Base-by-base conservation (phyloP, 2,329 filamentous ascomycete genomes). In the Scopulariopsis brevicaulis region DNA sequence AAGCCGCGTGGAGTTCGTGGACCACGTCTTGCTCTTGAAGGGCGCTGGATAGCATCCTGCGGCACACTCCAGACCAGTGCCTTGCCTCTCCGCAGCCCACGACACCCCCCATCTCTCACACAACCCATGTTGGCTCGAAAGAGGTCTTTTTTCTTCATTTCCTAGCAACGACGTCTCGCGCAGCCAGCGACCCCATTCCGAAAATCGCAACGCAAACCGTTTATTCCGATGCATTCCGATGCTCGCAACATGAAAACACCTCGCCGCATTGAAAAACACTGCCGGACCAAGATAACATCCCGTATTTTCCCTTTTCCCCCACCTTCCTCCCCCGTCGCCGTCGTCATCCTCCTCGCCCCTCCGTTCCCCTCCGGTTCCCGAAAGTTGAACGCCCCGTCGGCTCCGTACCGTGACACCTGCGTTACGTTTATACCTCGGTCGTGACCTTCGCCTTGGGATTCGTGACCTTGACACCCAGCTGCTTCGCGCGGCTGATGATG, bases 361-460 rank as follows among this genome's bases (percentile, higher is more conserved):
- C 18, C 40, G 40, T 46, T 22, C 46, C 46, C 22, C 8, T 20
- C n/a, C 20, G 18, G n/a, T 24, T 50, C 12, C 46, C 46, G 46
- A n/a, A 50, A 50, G n/a, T 40, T 18, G 37, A 14, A 40, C 12
- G 18, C 37, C 37, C 12, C 37, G 37, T 40, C 37, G 12, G 12
- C 37, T 18, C 18, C 37, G 12, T 40, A 14, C 37, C 12, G 12
- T 40, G 18, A 18, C 37, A 14, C 37, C 3, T 40, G 12, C 20
- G n/a, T 50, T 50, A 63, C 55, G 56, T 72, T 83, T 85, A 88
- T 71, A 86, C 81, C 86, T 99, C 94, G 69, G 91, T 96, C 70
- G 93, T 96, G 77, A 99, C 88, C 85, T 93, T 95, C 74, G 92
- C 94, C 89, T 96, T 96, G 79, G 90, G 78, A 85, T 99, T 99